Percentiles rank a stretch among this genome's conserved stretches.
These are phyloP conservation scores for Asclepias syriaca DNA, from an alignment of 257 asterid species.

Conservation along the genomic window DNA sequence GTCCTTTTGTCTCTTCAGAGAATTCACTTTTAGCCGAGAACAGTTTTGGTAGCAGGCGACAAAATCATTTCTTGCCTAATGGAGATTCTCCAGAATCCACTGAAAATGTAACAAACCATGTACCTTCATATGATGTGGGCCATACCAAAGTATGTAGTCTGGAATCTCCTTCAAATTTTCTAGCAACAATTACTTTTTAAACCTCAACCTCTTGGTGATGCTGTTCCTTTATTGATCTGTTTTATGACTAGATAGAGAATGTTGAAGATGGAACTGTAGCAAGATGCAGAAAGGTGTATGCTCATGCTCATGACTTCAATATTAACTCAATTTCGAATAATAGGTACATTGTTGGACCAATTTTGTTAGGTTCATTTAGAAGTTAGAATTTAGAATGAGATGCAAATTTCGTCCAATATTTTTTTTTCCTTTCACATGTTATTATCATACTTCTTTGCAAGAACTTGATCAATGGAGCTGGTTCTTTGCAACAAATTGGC, in stretches of 20 bases:
- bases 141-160: slow-evolving; percentile 37
- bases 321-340: slow-evolving; percentile 64
- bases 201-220: background rate
- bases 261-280: slow-evolving; percentile 45
- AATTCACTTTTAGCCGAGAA: slow-evolving; percentile 68
- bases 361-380: background rate
- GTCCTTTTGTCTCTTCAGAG: slow-evolving; percentile 50
- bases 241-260: slow-evolving; percentile 36
- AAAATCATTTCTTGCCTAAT: slow-evolving; percentile 28
- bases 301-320: slow-evolving; percentile 76
- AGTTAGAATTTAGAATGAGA: background rate
- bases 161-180: slow-evolving; percentile 3
- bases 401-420: background rate
- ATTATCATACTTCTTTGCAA: background rate
- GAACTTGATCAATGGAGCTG: background rate
- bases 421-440: background rate
- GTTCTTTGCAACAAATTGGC: background rate
- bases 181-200: background rate
- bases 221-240: slow-evolving; percentile 12
- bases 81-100: slow-evolving; percentile 49
- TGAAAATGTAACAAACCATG: slow-evolving; percentile 28
- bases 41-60: slow-evolving; percentile 42
- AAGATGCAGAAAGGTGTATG: slow-evolving; percentile 57
- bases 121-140: slow-evolving; percentile 27
- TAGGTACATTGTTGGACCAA: slow-evolving; percentile 34